Percentiles rank a stretch among this genome's conserved stretches.
These are phyloP conservation scores for Colletotrichum gloeosporioides DNA, from an alignment of 2,329 filamentous ascomycete species.

Conservation along the genomic window DNA sequence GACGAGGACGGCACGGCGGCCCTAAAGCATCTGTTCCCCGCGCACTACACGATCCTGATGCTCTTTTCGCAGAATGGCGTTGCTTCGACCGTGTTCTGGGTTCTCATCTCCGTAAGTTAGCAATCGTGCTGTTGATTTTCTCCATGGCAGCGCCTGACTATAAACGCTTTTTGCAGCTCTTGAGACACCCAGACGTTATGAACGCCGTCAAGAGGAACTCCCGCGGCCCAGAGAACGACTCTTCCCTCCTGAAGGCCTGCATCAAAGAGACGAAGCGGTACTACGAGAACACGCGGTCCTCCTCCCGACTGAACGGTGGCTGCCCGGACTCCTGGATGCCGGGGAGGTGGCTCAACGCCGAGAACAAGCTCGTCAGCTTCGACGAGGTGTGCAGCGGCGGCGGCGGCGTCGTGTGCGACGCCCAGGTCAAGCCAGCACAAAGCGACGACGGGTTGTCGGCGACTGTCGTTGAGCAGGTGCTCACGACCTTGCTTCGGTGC, in stretches of 20 bases:
- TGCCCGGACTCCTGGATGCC: conserved; percentile 22
- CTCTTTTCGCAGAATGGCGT: conserved; percentile 23
- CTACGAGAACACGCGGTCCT: conserved; percentile 16
- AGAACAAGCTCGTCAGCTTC: conserved; percentile 10
- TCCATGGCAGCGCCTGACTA: not conserved
- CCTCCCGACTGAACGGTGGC: not conserved
- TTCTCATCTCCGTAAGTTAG: conserved; percentile 20
- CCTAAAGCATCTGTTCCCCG: conserved; percentile 11
- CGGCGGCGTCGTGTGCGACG: not conserved
- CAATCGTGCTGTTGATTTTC: not conserved
- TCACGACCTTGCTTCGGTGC: conserved; percentile 20
- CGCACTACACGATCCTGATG: conserved; percentile 23
- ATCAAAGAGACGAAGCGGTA: conserved; percentile 25
- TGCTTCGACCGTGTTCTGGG: conserved; percentile 20
- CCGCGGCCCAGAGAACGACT: conserved; percentile 1
- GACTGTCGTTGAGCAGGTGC: conserved; percentile 4
- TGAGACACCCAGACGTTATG: conserved; percentile 23
- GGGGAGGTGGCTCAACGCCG: conserved; percentile 22
- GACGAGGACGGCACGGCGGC: conserved; percentile 15
- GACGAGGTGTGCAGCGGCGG: not conserved
- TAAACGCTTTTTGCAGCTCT: not conserved
- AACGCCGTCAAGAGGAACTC: conserved; percentile 18
- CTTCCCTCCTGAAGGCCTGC: conserved; percentile 21
- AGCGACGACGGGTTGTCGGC: conserved; percentile 16
- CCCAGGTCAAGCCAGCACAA: not conserved